These are phyloP conservation scores for Schoenoplectus triqueter DNA, from an alignment of 202 grass and related monocot species.

Conservation along the genomic window DNA sequence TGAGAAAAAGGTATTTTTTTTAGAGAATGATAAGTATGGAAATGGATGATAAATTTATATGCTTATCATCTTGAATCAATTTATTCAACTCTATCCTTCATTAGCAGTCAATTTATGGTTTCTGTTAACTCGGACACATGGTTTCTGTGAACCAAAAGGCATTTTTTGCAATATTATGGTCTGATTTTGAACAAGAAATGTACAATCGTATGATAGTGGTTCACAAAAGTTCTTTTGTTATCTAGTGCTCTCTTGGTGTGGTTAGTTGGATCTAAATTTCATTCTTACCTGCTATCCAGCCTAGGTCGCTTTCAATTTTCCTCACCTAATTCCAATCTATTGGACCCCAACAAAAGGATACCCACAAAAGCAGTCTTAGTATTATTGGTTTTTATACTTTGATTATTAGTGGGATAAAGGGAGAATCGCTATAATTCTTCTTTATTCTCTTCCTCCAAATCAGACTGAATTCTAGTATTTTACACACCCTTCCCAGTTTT, in stretches of 20 bases:
- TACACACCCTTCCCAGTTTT: not conserved
- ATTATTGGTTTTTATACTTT: not conserved
- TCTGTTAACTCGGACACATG: not conserved
- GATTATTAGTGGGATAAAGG: slow-evolving; percentile 32
- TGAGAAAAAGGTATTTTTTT: not conserved
- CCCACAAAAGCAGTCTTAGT: slow-evolving; percentile 13
- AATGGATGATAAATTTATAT: not conserved
- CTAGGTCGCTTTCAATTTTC: slow-evolving; percentile 3
- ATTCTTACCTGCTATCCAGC: not conserved
- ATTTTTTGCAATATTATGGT: not conserved
- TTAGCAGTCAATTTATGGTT: not conserved
- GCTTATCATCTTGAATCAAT: not conserved
- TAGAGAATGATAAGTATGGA: not conserved
- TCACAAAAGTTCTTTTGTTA: not conserved
- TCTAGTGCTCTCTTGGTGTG: not conserved
- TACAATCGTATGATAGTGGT: not conserved
- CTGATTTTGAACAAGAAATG: not conserved
- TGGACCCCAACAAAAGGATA: not conserved
- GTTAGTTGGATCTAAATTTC: slow-evolving; percentile 4
- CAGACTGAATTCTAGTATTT: slow-evolving; percentile 10
- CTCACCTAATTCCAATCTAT: not conserved
- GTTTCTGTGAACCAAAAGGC: not conserved
- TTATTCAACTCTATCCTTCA: not conserved
- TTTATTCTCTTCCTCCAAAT: slow-evolving; percentile 16
- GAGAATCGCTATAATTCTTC: not conserved